Percentiles rank a stretch among this genome's conserved stretches.
These are phyloP conservation scores for Plasmopara muralis DNA, from an alignment of 352 stramenopile genomes.

Conservation along the genomic window DNA sequence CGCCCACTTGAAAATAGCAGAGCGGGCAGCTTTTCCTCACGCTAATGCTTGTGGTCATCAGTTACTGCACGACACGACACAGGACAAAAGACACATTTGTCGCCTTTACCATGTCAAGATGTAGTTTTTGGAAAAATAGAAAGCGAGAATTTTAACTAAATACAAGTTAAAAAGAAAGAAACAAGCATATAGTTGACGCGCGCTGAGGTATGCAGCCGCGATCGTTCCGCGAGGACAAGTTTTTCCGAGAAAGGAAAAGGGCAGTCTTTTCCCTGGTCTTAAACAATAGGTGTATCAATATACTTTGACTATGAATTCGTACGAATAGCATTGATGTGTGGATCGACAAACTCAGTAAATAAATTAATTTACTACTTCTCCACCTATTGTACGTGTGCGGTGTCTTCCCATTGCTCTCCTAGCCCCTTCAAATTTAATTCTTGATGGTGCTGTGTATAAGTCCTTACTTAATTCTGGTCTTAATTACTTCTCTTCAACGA, in stretches of 20 bases:
- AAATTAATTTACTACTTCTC: slow-evolving; percentile 35
- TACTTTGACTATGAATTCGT: too few relatives aligned
- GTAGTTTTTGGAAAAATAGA: background rate
- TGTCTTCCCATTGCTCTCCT: slow-evolving; percentile 16
- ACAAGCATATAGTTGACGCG: too few relatives aligned
- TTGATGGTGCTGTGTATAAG: slow-evolving; percentile 1
- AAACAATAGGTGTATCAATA: too few relatives aligned
- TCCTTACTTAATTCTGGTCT: background rate
- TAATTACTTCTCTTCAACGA: slow-evolving; percentile 13
- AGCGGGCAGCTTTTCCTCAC: slow-evolving; percentile 16
- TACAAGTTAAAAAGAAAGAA: background rate
- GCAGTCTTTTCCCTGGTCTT: too few relatives aligned
- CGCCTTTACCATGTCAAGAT: too few relatives aligned
- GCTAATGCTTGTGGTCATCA: background rate
- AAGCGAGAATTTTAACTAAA: background rate
- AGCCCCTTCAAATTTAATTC: too few relatives aligned
- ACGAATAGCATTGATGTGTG: slow-evolving; percentile 2
- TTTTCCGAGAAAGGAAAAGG: too few relatives aligned
- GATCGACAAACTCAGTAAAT: slow-evolving; percentile 35
- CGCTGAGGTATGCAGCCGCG: too few relatives aligned
- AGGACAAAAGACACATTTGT: slow-evolving; percentile 8
- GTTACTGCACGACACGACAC: slow-evolving; percentile 1
- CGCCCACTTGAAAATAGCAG: slow-evolving; percentile 4
- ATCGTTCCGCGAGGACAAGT: too few relatives aligned
- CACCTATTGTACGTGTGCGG: slow-evolving; percentile 32